Evolutionary conservation across 1,284 basidiomycete species (phyloP).

Genomic region (Takashimella koratensis): DNA sequence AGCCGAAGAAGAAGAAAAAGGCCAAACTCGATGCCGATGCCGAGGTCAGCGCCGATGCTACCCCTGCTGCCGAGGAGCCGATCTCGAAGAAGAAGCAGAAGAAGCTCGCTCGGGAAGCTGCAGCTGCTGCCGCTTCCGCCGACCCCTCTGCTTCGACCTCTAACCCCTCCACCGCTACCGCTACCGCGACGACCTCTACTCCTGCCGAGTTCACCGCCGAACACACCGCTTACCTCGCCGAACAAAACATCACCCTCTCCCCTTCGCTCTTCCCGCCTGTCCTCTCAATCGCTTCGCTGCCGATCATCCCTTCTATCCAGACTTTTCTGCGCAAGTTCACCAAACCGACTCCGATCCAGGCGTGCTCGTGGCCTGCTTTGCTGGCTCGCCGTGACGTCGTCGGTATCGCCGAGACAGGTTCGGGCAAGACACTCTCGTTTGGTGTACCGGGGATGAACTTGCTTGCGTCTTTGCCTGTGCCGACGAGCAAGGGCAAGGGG

Average conservation of each 20-base stretch:
- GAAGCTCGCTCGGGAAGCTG: constrained; percentile 34
- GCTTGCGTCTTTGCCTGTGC: constrained; percentile 43
- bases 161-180: constrained; percentile 18
- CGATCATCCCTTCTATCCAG: constrained; percentile 62
- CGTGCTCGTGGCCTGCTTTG: constrained; percentile 90
- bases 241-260: constrained; percentile 71
- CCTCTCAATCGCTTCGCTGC: constrained; percentile 67
- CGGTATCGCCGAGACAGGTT: constrained; percentile 96
- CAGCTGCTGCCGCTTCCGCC: constrained; percentile 20
- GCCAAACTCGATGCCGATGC: constrained; percentile 28
- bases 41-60: constrained; percentile 7
- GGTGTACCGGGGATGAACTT: constrained; percentile 74
- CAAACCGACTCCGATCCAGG: constrained; percentile 92
- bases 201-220: constrained; percentile 47
- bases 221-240: constrained; percentile 62
- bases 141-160: constrained; percentile 26
- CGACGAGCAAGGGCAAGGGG: constrained; percentile 38
- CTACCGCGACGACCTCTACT: constrained; percentile 11
- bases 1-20: constrained; percentile 18
- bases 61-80: no score
- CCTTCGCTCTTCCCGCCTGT: constrained; percentile 62
- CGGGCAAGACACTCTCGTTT: constrained; percentile 95
- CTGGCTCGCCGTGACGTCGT: constrained; percentile 82
- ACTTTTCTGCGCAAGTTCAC: constrained; percentile 68
- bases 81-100: constrained; percentile 47